Evolutionary conservation across 2,329 filamentous ascomycete species (phyloP).

Genomic region (Calonectria naviculata): DNA sequence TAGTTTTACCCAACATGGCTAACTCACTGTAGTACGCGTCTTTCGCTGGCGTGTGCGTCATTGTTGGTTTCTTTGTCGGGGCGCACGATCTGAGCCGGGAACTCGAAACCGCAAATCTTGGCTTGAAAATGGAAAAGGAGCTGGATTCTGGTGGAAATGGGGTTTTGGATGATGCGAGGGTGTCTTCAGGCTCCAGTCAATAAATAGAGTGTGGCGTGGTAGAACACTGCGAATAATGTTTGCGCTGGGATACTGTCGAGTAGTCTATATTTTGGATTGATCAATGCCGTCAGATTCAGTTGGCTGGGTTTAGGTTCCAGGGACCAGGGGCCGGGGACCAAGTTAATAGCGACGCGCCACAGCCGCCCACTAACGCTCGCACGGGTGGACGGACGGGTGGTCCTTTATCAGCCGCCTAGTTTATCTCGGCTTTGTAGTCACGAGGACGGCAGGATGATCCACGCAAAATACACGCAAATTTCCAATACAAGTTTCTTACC

Average conservation of each 20-base stretch:
- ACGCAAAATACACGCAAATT: neutral
- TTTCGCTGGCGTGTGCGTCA: slow-evolving; percentile 25
- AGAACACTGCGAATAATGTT: too few species aligned
- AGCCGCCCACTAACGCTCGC: neutral
- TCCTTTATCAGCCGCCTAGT: neutral
- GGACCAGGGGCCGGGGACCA: neutral
- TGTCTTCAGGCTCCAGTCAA: neutral
- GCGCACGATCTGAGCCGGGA: slow-evolving; percentile 36
- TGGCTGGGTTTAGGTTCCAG: neutral
- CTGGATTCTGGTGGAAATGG: neutral
- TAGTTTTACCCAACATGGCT: neutral
- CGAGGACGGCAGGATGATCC: neutral
- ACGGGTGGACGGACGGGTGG: too few species aligned
- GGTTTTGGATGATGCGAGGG: neutral
- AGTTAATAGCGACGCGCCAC: neutral
- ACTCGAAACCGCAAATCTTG: slow-evolving; percentile 33
- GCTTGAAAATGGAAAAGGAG: slow-evolving; percentile 11
- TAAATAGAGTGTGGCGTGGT: neutral
- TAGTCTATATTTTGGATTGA: too few species aligned
- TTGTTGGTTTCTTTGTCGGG: slow-evolving; percentile 34
- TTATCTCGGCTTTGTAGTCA: neutral
- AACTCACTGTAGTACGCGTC: slow-evolving; percentile 29
- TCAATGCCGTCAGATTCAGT: too few species aligned
- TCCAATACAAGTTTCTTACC: neutral
- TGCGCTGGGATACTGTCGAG: neutral